Percentiles rank a stretch among this genome's conserved stretches.
Conservation (phyloP, 352 stramenopile species). For the Pythium aquatile region DNA sequence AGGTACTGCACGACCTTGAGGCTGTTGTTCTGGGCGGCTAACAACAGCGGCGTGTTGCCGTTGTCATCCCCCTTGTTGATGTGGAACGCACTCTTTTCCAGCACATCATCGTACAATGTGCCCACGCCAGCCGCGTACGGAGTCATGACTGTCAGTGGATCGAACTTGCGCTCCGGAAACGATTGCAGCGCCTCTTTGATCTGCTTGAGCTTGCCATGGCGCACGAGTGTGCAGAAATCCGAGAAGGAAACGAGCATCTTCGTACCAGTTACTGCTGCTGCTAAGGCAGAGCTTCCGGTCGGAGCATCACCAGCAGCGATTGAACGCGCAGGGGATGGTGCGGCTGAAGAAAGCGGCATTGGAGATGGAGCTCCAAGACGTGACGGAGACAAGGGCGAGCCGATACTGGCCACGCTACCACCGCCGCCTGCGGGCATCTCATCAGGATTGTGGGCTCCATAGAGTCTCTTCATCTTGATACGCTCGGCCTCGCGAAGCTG, state of each 20-base stretch:
- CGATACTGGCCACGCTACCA: slow-evolving; percentile 1
- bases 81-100: slow-evolving; percentile 89
- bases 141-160: slow-evolving; percentile 62
- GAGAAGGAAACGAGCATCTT: slow-evolving; percentile 61
- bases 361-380: background rate
- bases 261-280: slow-evolving; percentile 4
- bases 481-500: slow-evolving; percentile 61
- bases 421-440: slow-evolving; percentile 10
- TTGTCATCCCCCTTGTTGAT: slow-evolving; percentile 89
- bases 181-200: slow-evolving; percentile 87
- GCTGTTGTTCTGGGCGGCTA: slow-evolving; percentile 89
- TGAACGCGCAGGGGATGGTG: slow-evolving; percentile 7
- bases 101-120: slow-evolving; percentile 89
- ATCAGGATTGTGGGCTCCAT: slow-evolving; percentile 25
- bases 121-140: slow-evolving; percentile 80
- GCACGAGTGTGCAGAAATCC: slow-evolving; percentile 81
- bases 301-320: background rate
- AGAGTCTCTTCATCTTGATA: slow-evolving; percentile 46
- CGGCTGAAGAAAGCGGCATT: slow-evolving; percentile 1
- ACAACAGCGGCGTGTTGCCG: slow-evolving; percentile 87
- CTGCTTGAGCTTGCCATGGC: slow-evolving; percentile 87
- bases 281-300: background rate
- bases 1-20: slow-evolving; percentile 90
- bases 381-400: slow-evolving; percentile 8
- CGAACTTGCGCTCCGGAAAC: slow-evolving; percentile 85